Conservation (phyloP, 768 basidiomycete genomes). For the Boletellus ananas region DNA sequence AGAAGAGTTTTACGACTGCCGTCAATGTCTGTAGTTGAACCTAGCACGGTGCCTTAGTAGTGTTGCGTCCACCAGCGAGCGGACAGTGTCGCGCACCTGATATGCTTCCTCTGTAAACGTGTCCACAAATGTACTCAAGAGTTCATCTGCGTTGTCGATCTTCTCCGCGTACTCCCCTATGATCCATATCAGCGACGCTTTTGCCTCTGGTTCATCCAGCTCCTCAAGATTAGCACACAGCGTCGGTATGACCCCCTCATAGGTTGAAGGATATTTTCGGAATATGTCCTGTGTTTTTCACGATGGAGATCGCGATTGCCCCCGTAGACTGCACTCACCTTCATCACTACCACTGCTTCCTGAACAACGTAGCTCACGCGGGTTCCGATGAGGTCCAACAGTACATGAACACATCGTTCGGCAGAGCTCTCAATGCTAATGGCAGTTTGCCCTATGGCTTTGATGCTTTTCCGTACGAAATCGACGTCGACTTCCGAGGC, state of each 20-base stretch:
- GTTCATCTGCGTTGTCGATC: constrained; percentile 95
- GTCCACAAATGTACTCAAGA: constrained; percentile 87
- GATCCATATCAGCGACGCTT: constrained; percentile 98
- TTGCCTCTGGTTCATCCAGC: constrained; percentile 96
- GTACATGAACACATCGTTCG: constrained; percentile 90
- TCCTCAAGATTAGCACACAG: constrained; percentile 94
- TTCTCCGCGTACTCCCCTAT: constrained; percentile 98
- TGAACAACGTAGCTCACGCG: constrained; percentile 97
- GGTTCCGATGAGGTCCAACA: constrained; percentile 89
- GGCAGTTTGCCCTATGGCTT: constrained; percentile 94
- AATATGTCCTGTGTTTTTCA: constrained; percentile 77
- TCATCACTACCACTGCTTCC: constrained; percentile 98
- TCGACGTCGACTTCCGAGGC: constrained; percentile 98
- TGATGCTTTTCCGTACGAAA: constrained; percentile 92
- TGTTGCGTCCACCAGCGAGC: neutral
- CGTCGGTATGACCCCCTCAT: constrained; percentile 95
- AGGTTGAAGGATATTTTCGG: constrained; percentile 93
- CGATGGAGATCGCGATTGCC: neutral
- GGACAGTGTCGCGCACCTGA: constrained; percentile 45
- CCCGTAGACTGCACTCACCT: constrained; percentile 47
- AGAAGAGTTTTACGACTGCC: constrained; percentile 93
- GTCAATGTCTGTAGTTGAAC: constrained; percentile 83
- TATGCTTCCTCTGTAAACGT: constrained; percentile 92
- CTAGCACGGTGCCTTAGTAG: constrained; percentile 26
- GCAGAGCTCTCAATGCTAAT: constrained; percentile 93